Evolutionary conservation across 2,329 filamentous ascomycete genomes (phyloP).

Genomic region (Paecilomyces fulvus): DNA sequence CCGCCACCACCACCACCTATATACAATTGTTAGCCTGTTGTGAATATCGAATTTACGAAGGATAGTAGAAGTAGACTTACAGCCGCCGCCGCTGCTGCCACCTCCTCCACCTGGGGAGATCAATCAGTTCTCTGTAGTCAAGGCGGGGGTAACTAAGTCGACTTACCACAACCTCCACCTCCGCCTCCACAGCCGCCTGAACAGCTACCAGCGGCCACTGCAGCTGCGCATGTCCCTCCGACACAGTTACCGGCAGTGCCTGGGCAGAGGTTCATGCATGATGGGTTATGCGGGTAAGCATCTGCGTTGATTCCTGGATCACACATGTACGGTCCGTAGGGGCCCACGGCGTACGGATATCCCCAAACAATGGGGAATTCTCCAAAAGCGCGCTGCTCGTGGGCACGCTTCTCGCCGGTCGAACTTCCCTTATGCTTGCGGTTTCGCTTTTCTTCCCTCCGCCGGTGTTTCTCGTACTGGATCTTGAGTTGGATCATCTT

Average conservation of each 20-base stretch:
- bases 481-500: conserved; percentile 41
- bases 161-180: conserved; percentile 36
- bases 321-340: conserved; percentile 40
- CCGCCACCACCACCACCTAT: not conserved
- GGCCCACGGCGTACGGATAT: conserved; percentile 36
- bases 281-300: conserved; percentile 38
- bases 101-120: conserved; percentile 27
- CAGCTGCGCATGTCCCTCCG: conserved; percentile 35
- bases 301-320: conserved; percentile 34
- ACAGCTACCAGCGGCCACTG: conserved; percentile 36
- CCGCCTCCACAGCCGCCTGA: conserved; percentile 35
- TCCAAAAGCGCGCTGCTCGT: not conserved
- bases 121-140: too few relatives aligned
- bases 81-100: conserved; percentile 19
- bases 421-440: not conserved
- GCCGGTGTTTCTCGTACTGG: conserved; percentile 43
- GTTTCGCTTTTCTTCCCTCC: conserved; percentile 20
- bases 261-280: conserved; percentile 32
- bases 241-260: conserved; percentile 41
- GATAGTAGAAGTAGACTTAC: not conserved
- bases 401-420: not conserved
- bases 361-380: conserved; percentile 33
- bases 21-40: not conserved
- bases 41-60: not conserved
- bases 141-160: conserved; percentile 12